phyloP scores from a whole-genome alignment of 495 filamentous ascomycete species.

The Tetracladium setigerum region DNA sequence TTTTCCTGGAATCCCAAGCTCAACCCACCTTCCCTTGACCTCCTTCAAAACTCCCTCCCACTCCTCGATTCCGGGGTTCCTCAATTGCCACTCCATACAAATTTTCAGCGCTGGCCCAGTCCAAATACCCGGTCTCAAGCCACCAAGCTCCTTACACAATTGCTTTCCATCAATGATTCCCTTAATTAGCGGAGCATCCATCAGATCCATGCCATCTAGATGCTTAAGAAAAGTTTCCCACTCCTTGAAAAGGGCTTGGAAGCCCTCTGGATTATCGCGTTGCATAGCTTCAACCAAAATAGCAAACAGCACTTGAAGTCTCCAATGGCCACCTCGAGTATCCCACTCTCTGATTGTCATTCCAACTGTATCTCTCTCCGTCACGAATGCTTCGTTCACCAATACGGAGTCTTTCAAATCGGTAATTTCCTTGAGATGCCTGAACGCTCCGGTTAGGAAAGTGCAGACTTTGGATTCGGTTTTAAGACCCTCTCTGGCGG shows the following conservation, averaged over 20 bases:
- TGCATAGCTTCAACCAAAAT: constrained; percentile 58
- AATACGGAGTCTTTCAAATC: constrained; percentile 44
- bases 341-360: constrained; percentile 76
- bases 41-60: constrained; percentile 57
- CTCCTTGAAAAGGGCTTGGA: constrained; percentile 27
- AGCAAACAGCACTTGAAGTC: constrained; percentile 61
- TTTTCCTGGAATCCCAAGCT: constrained; percentile 41
- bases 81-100: constrained; percentile 77
- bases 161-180: constrained; percentile 58
- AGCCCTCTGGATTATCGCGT: constrained; percentile 26
- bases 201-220: constrained; percentile 40
- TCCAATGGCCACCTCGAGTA: constrained; percentile 55
- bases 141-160: constrained; percentile 51
- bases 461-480: constrained; percentile 63
- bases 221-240: constrained; percentile 52
- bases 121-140: constrained; percentile 63
- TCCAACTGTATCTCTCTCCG: constrained; percentile 48
- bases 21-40: constrained; percentile 42
- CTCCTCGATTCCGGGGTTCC: constrained; percentile 59
- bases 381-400: constrained; percentile 23
- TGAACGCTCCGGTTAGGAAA: constrained; percentile 56
- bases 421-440: constrained; percentile 51
- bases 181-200: constrained; percentile 44
- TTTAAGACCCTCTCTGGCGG: constrained; percentile 72
- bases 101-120: constrained; percentile 63